Percentiles rank a stretch among this genome's conserved stretches.
Conservation (phyloP, 169 alveolate species). For the Eimeria maxima region DNA sequence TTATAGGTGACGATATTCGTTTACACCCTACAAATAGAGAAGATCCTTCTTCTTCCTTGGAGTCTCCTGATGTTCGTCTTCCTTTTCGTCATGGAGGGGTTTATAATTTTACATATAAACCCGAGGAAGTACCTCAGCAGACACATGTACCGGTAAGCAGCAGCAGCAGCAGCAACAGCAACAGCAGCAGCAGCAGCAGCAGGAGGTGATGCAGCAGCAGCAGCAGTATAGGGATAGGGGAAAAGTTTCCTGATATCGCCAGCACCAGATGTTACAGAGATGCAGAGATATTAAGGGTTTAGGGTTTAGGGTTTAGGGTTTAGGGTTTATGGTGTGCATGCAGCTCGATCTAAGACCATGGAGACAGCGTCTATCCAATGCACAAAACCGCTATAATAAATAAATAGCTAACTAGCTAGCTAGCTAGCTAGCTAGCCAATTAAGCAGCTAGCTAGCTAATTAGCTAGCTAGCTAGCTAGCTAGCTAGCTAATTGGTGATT, state of each 20-base stretch:
- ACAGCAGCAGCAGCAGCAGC: not conserved
- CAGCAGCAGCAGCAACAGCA: slow-evolving; percentile 9
- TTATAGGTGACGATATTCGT: slow-evolving; percentile 75
- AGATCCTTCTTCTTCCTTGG: slow-evolving; percentile 26
- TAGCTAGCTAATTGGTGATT: not conserved
- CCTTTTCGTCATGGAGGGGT: slow-evolving; percentile 76
- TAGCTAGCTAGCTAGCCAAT: not conserved
- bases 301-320: slow-evolving; percentile 47
- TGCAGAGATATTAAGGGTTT: not conserved
- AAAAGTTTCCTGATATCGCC: not conserved
- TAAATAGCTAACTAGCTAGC: not conserved
- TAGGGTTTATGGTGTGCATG: slow-evolving; percentile 1
- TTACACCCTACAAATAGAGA: slow-evolving; percentile 59
- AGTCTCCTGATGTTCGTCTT: slow-evolving; percentile 33
- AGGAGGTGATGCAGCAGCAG: not conserved
- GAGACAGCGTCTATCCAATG: not conserved
- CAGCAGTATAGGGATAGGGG: not conserved
- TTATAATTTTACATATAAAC: slow-evolving; percentile 28
- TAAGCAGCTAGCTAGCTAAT: too few relatives aligned
- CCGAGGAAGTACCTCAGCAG: slow-evolving; percentile 72
- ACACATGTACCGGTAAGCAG: not conserved
- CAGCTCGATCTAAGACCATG: slow-evolving; percentile 47
- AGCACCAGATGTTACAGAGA: not conserved
- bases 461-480: not conserved
- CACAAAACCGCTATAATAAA: not conserved